These are phyloP conservation scores for Melanogaster broomeanus DNA, from an alignment of 768 basidiomycete species.

Conservation along the genomic window DNA sequence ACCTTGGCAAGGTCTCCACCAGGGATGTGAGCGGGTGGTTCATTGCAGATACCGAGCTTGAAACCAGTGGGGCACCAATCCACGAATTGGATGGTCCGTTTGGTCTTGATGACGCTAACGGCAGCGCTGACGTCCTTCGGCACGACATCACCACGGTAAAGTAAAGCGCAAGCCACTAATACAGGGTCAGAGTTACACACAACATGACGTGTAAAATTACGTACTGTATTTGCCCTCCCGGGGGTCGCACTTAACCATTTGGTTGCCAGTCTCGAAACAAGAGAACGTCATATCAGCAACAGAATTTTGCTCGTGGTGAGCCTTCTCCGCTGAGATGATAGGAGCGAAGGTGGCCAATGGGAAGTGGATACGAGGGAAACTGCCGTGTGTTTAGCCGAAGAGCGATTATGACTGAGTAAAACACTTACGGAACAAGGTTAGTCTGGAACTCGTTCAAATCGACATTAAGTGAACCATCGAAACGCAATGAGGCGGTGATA, in stretches of 20 bases:
- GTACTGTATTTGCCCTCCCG: slow-evolving; percentile 77
- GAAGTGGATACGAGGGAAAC: slow-evolving; percentile 99
- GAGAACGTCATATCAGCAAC: slow-evolving; percentile 98
- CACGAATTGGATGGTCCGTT: slow-evolving; percentile 77
- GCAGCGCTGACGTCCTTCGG: slow-evolving; percentile 80
- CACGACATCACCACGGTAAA: slow-evolving; percentile 77
- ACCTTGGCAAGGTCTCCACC: slow-evolving; percentile 79
- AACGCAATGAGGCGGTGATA: slow-evolving; percentile 86
- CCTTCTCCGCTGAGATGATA: slow-evolving; percentile 91
- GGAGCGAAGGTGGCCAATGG: slow-evolving; percentile 96
- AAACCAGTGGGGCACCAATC: slow-evolving; percentile 82
- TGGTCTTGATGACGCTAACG: slow-evolving; percentile 73
- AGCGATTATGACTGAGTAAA: background rate
- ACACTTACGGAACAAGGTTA: slow-evolving; percentile 90
- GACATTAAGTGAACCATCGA: slow-evolving; percentile 65
- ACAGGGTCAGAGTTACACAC: slow-evolving; percentile 1
- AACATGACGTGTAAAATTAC: slow-evolving; percentile 11
- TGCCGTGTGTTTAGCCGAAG: slow-evolving; percentile 27
- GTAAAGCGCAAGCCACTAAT: slow-evolving; percentile 66
- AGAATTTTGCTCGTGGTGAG: slow-evolving; percentile 94
- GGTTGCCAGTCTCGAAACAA: slow-evolving; percentile 77
- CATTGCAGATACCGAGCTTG: slow-evolving; percentile 80
- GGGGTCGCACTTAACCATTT: slow-evolving; percentile 82
- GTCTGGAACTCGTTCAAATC: slow-evolving; percentile 98
- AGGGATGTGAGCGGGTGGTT: slow-evolving; percentile 73